Conservation (phyloP, 306 rosid species). For the Morella rubra region DNA sequence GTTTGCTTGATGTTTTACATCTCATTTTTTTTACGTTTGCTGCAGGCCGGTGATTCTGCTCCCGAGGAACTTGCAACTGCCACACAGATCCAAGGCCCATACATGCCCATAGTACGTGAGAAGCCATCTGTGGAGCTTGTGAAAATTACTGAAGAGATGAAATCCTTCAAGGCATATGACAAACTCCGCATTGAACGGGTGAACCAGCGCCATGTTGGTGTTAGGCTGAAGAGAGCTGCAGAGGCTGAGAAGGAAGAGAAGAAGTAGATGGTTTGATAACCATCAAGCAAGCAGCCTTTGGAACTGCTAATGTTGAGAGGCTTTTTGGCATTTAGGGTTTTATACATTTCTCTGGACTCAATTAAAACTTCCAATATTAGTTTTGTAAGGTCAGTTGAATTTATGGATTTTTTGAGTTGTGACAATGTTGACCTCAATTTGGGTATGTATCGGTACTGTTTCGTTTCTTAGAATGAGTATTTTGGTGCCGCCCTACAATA, state of each 20-base stretch:
- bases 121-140: constrained; percentile 54
- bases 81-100: constrained; percentile 56
- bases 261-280: constrained; percentile 29
- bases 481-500: not conserved
- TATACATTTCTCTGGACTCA: not conserved
- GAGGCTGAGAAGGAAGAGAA: constrained; percentile 73
- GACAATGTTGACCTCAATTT: not conserved
- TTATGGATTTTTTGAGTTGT: not conserved
- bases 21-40: not conserved
- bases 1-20: not conserved
- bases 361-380: not conserved
- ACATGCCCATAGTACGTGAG: constrained; percentile 42
- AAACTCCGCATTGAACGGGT: constrained; percentile 51
- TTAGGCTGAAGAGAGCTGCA: constrained; percentile 52
- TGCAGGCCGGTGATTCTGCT: constrained; percentile 60
- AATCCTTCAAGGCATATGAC: constrained; percentile 52
- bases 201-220: constrained; percentile 46
- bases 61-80: constrained; percentile 59
- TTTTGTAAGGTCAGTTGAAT: not conserved
- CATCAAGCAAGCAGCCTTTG: not conserved
- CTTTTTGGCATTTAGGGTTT: not conserved
- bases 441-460: not conserved
- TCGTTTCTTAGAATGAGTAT: not conserved
- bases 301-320: not conserved
- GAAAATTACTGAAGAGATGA: constrained; percentile 50